Base-by-base conservation (phyloP, 2,329 filamentous ascomycete species). In the Xylaria sp. region DNA sequence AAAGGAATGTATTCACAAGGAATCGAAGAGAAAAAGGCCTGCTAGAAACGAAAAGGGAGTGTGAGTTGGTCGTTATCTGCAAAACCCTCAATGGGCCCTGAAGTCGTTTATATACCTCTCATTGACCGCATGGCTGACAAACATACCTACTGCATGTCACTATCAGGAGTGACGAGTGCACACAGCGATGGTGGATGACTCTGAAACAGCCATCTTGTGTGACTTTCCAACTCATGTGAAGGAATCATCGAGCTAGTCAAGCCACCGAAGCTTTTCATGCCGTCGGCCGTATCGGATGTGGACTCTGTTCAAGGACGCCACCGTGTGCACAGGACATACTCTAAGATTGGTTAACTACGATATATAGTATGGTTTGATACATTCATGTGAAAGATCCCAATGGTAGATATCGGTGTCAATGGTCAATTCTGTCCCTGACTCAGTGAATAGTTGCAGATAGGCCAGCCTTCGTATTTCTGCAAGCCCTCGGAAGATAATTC, bases 121-220 rank as follows among this genome's bases (percentile, higher is more conserved):
- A 13, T 34, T 34, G 29, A 13, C 29, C 16, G 29, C 29, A 34
- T 26, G 29, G 9, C 29, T 6, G 5, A 13, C 29, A 11, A 34
- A 6, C 16, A 13, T 34, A 4, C 8, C 9, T 34, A 34, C 16
- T 7, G n/a, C n/a, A n/a, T n/a, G n/a, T n/a, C n/a, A n/a, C 11
- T 7, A 34, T 13, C 29, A 13, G 16, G 9, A 34, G 16, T 34
- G 29, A 13, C 18, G n/a, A 51, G 24, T 17, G 37, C 18, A 45
- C 16, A n/a, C 2, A 18, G 39, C 21, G 11, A 16, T 16, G 17
- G 20, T 16, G 39, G 18, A 22, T 3, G 17, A 26, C 19, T 34
- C 19, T 53, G 56, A 59, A 53, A 56, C 52, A 37, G 16, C 24
- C 9, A 52, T 46, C 56, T 49, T 42, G 20, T 21, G 20, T 19